Conservation (phyloP, 2,329 filamentous ascomycete genomes). For the Fusarium sp. region DNA sequence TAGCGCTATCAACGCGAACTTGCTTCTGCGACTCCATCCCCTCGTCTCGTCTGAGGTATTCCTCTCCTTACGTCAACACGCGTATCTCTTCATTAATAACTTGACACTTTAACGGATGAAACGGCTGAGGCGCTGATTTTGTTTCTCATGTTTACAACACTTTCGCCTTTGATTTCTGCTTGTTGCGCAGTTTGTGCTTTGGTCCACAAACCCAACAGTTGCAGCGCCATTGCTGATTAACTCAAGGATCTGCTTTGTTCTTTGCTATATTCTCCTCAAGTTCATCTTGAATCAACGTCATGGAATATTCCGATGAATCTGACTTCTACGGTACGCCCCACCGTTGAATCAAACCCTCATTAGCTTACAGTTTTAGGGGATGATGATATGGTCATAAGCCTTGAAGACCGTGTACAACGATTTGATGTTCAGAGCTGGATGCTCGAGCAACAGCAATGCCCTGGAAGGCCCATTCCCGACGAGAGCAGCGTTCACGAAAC, state of each 20-base stretch:
- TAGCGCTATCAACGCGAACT: slow-evolving; percentile 34
- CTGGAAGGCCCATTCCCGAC: slow-evolving; percentile 41
- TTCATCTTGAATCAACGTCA: slow-evolving; percentile 26
- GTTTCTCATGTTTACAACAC: not conserved
- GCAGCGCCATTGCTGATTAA: slow-evolving; percentile 3
- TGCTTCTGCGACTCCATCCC: slow-evolving; percentile 33
- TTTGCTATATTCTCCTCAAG: not conserved
- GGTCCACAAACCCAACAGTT: not conserved
- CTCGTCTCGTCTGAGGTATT: slow-evolving; percentile 21
- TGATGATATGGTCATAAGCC: slow-evolving; percentile 54
- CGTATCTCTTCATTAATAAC: not conserved
- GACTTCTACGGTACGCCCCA: slow-evolving; percentile 62
- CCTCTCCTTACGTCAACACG: slow-evolving; percentile 29
- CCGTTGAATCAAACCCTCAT: not conserved
- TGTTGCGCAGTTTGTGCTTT: not conserved
- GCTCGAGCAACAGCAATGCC: slow-evolving; percentile 36
- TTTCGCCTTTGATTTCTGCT: not conserved
- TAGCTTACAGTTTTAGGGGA: slow-evolving; percentile 59
- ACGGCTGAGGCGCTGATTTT: not conserved
- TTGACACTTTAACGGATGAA: not conserved
- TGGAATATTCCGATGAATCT: slow-evolving; percentile 58
- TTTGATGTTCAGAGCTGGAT: slow-evolving; percentile 62
- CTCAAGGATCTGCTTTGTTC: not conserved
- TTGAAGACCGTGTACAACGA: slow-evolving; percentile 59
- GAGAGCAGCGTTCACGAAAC: slow-evolving; percentile 26